phyloP scores from a whole-genome alignment of 164 flowering plant genomes.

The Berberis thunbergii region DNA sequence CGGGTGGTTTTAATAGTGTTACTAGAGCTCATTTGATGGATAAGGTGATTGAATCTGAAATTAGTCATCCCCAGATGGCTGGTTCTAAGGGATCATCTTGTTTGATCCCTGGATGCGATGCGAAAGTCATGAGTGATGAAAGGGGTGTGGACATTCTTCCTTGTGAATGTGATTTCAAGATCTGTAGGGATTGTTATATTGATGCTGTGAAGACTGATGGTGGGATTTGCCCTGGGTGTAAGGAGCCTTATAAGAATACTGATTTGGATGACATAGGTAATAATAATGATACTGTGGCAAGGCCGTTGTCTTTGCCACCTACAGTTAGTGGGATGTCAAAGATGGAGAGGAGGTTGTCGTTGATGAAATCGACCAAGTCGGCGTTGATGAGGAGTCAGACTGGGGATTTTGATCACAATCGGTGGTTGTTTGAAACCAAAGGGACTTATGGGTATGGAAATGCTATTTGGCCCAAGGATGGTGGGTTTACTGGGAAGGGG shows the following conservation, averaged over 20 bases:
- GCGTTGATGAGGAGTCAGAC: conserved; percentile 44
- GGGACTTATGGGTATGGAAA: conserved; percentile 79
- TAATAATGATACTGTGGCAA: conserved; percentile 15
- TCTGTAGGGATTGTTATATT: conserved; percentile 50
- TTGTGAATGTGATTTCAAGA: conserved; percentile 59
- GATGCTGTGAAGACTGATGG: conserved; percentile 43
- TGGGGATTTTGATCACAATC: conserved; percentile 64
- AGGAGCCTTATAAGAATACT: conserved; percentile 35
- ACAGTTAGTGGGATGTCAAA: conserved; percentile 27
- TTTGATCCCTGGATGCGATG: conserved; percentile 42
- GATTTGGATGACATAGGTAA: conserved; percentile 30
- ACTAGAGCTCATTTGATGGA: conserved; percentile 67
- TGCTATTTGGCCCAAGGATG: conserved; percentile 67
- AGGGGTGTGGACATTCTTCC: conserved; percentile 52
- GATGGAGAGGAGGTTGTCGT: conserved; percentile 50
- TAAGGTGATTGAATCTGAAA: conserved; percentile 52
- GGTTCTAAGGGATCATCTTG: conserved; percentile 59
- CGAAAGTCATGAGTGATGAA: conserved; percentile 54
- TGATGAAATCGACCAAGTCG: conserved; percentile 46
- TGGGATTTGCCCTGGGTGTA: conserved; percentile 52
- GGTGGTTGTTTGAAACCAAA: conserved; percentile 67
- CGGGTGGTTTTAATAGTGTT: conserved; percentile 56
- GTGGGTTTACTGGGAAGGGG: conserved; percentile 19
- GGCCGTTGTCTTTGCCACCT: conserved; percentile 25
- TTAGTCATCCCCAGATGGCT: conserved; percentile 66